Conservation (phyloP, 768 basidiomycete genomes). For the Glaciozyma antarctica region DNA sequence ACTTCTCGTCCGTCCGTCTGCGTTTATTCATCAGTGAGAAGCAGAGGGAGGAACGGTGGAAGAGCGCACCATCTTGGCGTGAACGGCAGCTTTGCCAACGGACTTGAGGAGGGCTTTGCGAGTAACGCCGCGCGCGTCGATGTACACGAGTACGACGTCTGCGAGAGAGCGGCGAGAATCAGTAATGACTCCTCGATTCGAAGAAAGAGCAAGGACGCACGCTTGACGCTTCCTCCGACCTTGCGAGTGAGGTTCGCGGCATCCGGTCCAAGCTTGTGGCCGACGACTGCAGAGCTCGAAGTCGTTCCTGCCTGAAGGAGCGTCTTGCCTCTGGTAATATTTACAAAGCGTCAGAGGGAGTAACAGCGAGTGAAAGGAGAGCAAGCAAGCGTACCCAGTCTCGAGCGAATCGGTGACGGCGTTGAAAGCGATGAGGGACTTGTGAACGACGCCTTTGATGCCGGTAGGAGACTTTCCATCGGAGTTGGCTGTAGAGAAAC, state of each 20-base stretch:
- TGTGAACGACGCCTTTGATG: constrained; percentile 5
- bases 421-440: constrained; percentile 16
- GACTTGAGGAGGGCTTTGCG: constrained; percentile 38
- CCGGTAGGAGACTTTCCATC: constrained; percentile 4
- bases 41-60: too few relatives aligned
- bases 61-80: constrained; percentile 16
- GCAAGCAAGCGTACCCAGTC: constrained; percentile 34
- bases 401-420: constrained; percentile 25
- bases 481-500: neutral
- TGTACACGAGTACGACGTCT: constrained; percentile 41
- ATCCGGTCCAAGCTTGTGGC: constrained; percentile 41
- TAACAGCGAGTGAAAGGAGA: neutral
- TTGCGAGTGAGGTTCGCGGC: constrained; percentile 38
- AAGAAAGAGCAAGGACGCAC: neutral
- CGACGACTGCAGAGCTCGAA: constrained; percentile 19
- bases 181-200: neutral
- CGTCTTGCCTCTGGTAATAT: constrained; percentile 12
- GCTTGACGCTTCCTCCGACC: constrained; percentile 38
- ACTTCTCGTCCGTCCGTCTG: neutral
- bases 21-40: too few relatives aligned
- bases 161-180: neutral
- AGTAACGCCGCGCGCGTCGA: constrained; percentile 40
- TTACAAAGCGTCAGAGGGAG: neutral
- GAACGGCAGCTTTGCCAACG: constrained; percentile 21
- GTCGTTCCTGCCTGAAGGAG: constrained; percentile 12